These are phyloP conservation scores for Tuber indicum DNA, from an alignment of 495 filamentous ascomycete genomes.

Conservation along the genomic window DNA sequence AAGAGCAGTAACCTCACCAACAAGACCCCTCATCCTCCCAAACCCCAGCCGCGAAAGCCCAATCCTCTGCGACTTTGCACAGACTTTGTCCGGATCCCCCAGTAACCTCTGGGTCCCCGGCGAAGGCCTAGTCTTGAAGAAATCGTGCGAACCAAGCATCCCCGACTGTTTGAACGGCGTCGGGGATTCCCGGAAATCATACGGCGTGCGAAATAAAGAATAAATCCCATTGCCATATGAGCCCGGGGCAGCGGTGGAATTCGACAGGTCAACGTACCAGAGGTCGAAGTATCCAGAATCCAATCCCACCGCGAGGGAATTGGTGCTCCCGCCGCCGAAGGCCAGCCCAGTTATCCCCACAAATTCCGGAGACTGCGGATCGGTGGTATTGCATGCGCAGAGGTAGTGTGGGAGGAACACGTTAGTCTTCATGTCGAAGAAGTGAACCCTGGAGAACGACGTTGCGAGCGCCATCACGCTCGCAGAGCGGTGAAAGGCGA, in stretches of 20 bases:
- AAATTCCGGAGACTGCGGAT: neutral
- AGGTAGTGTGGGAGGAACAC: conserved; percentile 25
- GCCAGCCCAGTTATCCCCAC: conserved; percentile 11
- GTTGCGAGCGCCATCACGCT: conserved; percentile 22
- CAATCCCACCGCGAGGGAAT: conserved; percentile 24
- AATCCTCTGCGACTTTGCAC: conserved; percentile 7
- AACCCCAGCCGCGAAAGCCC: conserved; percentile 3
- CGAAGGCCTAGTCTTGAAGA: conserved; percentile 14
- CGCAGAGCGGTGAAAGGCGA: conserved; percentile 24
- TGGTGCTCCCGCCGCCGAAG: conserved; percentile 8
- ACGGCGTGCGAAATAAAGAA: neutral
- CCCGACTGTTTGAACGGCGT: neutral
- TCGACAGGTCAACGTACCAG: conserved; percentile 21
- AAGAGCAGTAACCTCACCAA: conserved; percentile 18
- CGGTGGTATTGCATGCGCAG: conserved; percentile 3
- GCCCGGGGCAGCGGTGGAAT: neutral
- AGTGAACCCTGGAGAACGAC: conserved; percentile 20
- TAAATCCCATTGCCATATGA: neutral
- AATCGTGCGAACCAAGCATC: neutral
- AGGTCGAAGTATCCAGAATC: conserved; percentile 24
- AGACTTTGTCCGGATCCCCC: neutral
- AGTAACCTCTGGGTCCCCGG: conserved; percentile 6
- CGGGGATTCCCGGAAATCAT: neutral
- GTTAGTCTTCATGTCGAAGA: conserved; percentile 24
- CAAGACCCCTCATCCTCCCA: neutral